These are phyloP conservation scores for Jacaranda mimosifolia DNA, from an alignment of 257 asterid genomes.

Conservation along the genomic window DNA sequence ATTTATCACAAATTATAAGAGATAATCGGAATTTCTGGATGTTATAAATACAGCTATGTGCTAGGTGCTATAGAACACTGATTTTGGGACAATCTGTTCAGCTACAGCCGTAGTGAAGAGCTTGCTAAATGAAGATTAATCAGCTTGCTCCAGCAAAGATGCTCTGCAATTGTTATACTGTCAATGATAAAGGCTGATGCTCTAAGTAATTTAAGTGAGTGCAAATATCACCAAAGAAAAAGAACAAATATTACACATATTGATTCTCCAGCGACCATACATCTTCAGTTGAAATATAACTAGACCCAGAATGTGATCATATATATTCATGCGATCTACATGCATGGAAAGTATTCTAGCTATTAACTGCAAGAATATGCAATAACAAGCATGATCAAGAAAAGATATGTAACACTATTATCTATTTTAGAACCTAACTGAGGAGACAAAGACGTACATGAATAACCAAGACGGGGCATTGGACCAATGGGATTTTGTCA, in stretches of 20 bases:
- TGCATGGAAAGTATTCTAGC: conserved; percentile 17
- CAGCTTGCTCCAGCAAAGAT: background rate
- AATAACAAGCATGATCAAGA: conserved; percentile 26
- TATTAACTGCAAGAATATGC: conserved; percentile 5
- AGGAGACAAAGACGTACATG: conserved; percentile 69
- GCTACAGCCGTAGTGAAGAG: too few species aligned
- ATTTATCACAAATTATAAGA: too few species aligned
- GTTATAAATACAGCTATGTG: background rate
- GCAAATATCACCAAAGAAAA: background rate
- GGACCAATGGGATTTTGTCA: conserved; percentile 86
- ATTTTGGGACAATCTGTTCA: background rate
- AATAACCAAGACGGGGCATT: conserved; percentile 88
- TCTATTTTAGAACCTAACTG: conserved; percentile 13
- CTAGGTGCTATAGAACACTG: background rate
- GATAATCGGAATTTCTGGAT: background rate
- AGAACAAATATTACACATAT: background rate
- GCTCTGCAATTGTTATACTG: background rate
- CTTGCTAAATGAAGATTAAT: background rate
- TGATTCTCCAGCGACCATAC: conserved; percentile 6
- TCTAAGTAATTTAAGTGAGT: conserved; percentile 5
- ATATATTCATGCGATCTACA: conserved; percentile 23
- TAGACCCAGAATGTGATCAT: conserved; percentile 2
- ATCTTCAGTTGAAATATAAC: background rate
- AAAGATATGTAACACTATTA: conserved; percentile 6
- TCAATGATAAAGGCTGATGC: background rate